A percentile compares a stretch with the other conserved stretches of the same genome.
phyloP scores from a whole-genome alignment of 805 yeast species.

The Teunomyces stri region DNA sequence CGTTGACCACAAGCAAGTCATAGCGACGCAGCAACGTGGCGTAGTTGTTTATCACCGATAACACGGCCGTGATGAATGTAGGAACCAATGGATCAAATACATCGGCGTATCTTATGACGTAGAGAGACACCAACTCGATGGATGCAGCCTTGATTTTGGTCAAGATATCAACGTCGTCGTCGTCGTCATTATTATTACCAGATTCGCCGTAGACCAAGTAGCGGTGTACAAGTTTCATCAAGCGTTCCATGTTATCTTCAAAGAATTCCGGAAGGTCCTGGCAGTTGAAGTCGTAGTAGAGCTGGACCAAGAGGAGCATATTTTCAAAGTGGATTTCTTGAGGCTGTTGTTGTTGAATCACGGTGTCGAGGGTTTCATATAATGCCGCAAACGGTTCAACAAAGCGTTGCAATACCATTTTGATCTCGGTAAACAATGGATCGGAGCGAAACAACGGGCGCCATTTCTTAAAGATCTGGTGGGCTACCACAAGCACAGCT shows the following conservation, averaged over 20 bases:
- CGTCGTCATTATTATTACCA: constrained; percentile 32
- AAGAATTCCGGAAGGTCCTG: constrained; percentile 98
- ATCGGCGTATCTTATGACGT: constrained; percentile 89
- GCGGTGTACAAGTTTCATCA: constrained; percentile 81
- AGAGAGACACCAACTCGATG: constrained; percentile 80
- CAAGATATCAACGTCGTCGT: constrained; percentile 64
- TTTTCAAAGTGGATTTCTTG: constrained; percentile 65
- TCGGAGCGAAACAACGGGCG: constrained; percentile 91
- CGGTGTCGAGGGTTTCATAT: constrained; percentile 62
- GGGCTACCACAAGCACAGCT: constrained; percentile 89
- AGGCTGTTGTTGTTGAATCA: constrained; percentile 55
- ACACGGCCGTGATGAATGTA: constrained; percentile 75
- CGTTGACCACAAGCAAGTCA: constrained; percentile 79
- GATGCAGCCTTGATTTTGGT: constrained; percentile 77
- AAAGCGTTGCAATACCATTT: constrained; percentile 81
- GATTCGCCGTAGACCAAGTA: constrained; percentile 54
- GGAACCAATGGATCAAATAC: constrained; percentile 78
- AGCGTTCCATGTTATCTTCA: constrained; percentile 78
- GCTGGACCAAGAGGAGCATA: constrained; percentile 66
- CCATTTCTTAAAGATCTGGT: constrained; percentile 96
- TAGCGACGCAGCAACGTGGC: constrained; percentile 71
- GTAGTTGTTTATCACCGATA: constrained; percentile 66
- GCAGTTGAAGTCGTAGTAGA: constrained; percentile 91
- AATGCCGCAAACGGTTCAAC: constrained; percentile 74
- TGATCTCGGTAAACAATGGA: constrained; percentile 82